A percentile compares a stretch with the other conserved stretches of the same genome.
Evolutionary conservation across 2,329 filamentous ascomycete species (phyloP).

Genomic region (Diplocarpon rosae): DNA sequence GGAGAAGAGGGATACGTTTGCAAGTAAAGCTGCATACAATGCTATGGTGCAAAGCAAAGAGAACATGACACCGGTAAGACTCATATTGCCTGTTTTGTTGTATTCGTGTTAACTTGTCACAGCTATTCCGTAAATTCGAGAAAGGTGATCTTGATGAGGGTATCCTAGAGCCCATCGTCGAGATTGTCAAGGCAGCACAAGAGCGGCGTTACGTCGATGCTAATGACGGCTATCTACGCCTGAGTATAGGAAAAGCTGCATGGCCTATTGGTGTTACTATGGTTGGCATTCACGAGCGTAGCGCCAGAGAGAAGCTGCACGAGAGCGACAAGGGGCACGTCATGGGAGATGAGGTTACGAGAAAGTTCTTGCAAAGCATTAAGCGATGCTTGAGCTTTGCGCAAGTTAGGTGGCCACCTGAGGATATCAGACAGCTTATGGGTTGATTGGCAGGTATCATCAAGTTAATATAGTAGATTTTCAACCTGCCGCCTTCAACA

Average conservation of each 20-base stretch:
- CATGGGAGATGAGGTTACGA: slow-evolving; percentile 89
- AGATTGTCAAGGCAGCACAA: slow-evolving; percentile 87
- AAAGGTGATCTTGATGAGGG: slow-evolving; percentile 67
- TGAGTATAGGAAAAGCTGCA: slow-evolving; percentile 92
- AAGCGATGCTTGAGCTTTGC: slow-evolving; percentile 95
- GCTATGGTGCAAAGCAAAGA: slow-evolving; percentile 81
- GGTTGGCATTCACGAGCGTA: slow-evolving; percentile 98
- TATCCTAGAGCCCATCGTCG: slow-evolving; percentile 71
- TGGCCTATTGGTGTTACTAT: slow-evolving; percentile 99
- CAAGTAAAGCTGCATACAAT: slow-evolving; percentile 70
- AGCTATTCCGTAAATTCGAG: slow-evolving; percentile 83
- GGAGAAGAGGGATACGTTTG: slow-evolving; percentile 52
- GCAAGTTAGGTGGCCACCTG: slow-evolving; percentile 90
- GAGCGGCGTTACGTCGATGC: slow-evolving; percentile 88
- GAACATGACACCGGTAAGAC: slow-evolving; percentile 65
- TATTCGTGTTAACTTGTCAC: slow-evolving; percentile 8
- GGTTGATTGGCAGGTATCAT: slow-evolving; percentile 34
- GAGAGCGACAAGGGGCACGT: slow-evolving; percentile 84
- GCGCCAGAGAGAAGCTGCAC: slow-evolving; percentile 88
- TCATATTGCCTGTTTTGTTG: background rate
- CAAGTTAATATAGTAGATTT: background rate
- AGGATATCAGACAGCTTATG: slow-evolving; percentile 90
- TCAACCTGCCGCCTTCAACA: too few relatives aligned
- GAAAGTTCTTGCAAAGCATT: slow-evolving; percentile 95
- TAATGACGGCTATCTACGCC: slow-evolving; percentile 83